Conservation (phyloP, 495 filamentous ascomycete species). For the Pyronema omphalodes region DNA sequence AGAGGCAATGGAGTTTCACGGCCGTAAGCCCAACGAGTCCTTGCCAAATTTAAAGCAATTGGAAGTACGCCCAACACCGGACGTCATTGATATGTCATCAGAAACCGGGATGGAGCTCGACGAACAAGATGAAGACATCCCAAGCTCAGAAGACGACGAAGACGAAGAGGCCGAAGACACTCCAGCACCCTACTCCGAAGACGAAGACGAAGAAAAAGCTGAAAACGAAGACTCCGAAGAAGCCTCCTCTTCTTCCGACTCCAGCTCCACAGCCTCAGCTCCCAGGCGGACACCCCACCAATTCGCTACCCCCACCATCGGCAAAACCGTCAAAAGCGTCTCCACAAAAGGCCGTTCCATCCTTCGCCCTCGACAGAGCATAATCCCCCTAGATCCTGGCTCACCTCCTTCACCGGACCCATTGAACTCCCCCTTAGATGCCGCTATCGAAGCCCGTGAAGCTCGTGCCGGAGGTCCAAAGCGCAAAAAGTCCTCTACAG, state of each 20-base stretch:
- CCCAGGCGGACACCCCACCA: not conserved
- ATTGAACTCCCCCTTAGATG: no score
- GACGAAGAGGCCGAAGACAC: not conserved
- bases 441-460: no score
- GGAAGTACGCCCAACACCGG: no score
- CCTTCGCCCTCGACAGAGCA: not conserved
- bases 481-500: no score
- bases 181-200: not conserved
- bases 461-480: no score
- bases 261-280: not conserved
- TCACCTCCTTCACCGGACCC: no score
- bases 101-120: not conserved
- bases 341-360: slow-evolving; percentile 1
- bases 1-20: not conserved
- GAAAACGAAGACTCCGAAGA: not conserved
- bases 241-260: not conserved
- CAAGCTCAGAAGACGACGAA: not conserved
- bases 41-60: no score
- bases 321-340: not conserved
- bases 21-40: not conserved
- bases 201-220: not conserved
- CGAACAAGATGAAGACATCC: not conserved
- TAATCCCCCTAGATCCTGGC: not conserved
- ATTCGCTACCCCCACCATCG: not conserved
- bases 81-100: no score